Evolutionary conservation across 2,329 filamentous ascomycete genomes (phyloP), one percentile per base, ranked within the genome.

Genomic region (Arthrobotrys entomopaga): DNA sequence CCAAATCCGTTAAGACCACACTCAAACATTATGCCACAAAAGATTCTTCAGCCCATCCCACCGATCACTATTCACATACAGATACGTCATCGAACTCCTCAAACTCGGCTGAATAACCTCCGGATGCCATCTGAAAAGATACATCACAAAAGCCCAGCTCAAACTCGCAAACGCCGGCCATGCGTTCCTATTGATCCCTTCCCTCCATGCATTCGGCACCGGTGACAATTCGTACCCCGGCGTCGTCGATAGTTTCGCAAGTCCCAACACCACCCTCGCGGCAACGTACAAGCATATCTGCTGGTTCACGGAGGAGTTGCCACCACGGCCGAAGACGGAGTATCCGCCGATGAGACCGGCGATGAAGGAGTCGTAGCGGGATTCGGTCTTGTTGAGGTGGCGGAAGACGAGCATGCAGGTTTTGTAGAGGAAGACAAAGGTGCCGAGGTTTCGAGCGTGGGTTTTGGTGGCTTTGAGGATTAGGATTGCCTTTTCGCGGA

Each of bases 261-360:
- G 83, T 7, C 91, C 92, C 38, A 99, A 87, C 74, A 90, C 86
- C 15, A 97, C 95, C 77, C 95, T 89, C 54, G 95, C 95, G 80
- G 97, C 97, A 76, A 99, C 91, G 84, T 99, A 99, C 79, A 98
- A 91, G 81, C 97, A 93, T 81, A 99, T 99, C 85, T 99, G 94
- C 84, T 97, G 92, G 83, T 90, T 96, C 76, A 97, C 90, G 75
- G 90, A 91, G 79, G 92, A 89, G 81, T 87, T 86, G 78, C 90
- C 90, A 42, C 83, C 84, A 73, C 91, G 89, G 56, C 94, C 95
- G 81, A 99, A 99, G 76, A 98, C 92, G 75, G 92, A 83, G 85
- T 98, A 99, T 61, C 95, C 95, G 80, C 95, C 95, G 53, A 96
- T 81, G 6, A 97, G 84, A 6, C 95, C 95, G 10, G 92, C 91